Percentiles rank a stretch among this genome's conserved stretches.
Evolutionary conservation across 2,329 filamentous ascomycete genomes (phyloP).

Genomic region (Neofusicoccum kwambonambiense): DNA sequence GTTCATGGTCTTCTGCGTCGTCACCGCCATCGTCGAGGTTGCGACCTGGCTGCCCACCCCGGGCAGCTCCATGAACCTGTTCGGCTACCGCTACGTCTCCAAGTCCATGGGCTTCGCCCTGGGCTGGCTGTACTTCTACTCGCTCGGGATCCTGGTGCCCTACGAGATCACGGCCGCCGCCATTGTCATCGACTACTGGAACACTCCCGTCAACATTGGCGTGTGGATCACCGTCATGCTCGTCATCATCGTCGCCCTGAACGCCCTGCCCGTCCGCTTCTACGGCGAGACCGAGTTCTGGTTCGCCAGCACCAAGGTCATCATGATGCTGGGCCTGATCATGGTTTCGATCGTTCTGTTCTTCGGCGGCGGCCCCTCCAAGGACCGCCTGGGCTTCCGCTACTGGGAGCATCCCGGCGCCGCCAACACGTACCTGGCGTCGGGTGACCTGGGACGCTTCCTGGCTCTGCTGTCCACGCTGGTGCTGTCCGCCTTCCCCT

Average conservation of each 20-base stretch:
- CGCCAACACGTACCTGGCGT: conserved; percentile 49
- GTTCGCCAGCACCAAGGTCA: conserved; percentile 53
- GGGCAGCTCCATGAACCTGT: conserved; percentile 52
- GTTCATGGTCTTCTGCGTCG: conserved; percentile 46
- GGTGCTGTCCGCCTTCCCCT: conserved; percentile 52
- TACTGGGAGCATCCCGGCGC: conserved; percentile 52
- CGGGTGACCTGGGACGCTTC: conserved; percentile 51
- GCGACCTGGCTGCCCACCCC: conserved; percentile 61
- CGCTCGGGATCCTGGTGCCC: conserved; percentile 37
- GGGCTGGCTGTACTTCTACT: conserved; percentile 41
- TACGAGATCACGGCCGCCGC: conserved; percentile 39
- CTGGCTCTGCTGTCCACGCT: conserved; percentile 52
- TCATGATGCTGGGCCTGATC: conserved; percentile 53
- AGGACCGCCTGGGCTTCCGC: conserved; percentile 51
- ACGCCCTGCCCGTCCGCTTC: conserved; percentile 48
- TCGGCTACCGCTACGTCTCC: conserved; percentile 47
- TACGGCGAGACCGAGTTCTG: conserved; percentile 58
- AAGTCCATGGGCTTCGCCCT: conserved; percentile 46
- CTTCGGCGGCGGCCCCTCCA: conserved; percentile 55
- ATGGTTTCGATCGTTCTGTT: conserved; percentile 56
- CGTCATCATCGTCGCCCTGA: conserved; percentile 44
- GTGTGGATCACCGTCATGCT: conserved; percentile 40
- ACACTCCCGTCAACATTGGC: conserved; percentile 40
- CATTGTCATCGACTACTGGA: conserved; percentile 42
- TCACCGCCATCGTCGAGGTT: conserved; percentile 54